Base-by-base conservation (phyloP, 2,329 filamentous ascomycete genomes). In the Claviceps paspali region DNA sequence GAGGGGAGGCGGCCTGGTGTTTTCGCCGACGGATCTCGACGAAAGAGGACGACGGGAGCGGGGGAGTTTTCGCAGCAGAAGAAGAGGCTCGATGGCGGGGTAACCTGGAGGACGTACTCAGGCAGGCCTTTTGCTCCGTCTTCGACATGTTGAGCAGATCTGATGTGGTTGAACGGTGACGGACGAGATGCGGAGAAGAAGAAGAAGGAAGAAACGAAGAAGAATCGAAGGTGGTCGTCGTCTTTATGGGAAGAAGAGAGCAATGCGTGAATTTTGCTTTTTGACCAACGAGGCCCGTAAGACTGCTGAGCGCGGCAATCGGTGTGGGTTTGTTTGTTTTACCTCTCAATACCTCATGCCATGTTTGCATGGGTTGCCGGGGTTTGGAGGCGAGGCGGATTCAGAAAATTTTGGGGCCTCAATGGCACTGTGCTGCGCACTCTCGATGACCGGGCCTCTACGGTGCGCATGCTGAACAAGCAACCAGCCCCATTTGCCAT, bases 91-190 rank as follows among this genome's bases (percentile, higher is more conserved):
- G 32, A 36, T 36, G 41, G 41, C 40, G 44, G 41, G 47, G 43
- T 48, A 8, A 22, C 21, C 47, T 46, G 49, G 52, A 51, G 45
- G 57, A 71, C 69, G 57, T 72, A 73, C 68, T 74, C 56, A 75
- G 65, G 60, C 70, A 74, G 51, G 70, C 70, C 57, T 74, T 74
- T 38, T 74, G 70, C 45, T 69, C 66, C 51, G 68, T 65, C 51
- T 64, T 65, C 55, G 67, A 61, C 65, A 69, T 70, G 51, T 49
- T 58, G 54, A 48, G 40, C 41, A 41, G 42, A 12, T 31, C 22
- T 17, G 26, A 34, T 24, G n/a, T n/a, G n/a, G n/a, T n/a, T n/a
- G n/a, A 22, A 22, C 21, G 8, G 21, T 5, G 21, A 22, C 21
- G 21, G 22, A 14, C 30, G 26, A 29, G 31, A 38, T 33, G 17